These are phyloP conservation scores for Apiospora marii DNA, from an alignment of 2,329 filamentous ascomycete genomes.

Conservation along the genomic window DNA sequence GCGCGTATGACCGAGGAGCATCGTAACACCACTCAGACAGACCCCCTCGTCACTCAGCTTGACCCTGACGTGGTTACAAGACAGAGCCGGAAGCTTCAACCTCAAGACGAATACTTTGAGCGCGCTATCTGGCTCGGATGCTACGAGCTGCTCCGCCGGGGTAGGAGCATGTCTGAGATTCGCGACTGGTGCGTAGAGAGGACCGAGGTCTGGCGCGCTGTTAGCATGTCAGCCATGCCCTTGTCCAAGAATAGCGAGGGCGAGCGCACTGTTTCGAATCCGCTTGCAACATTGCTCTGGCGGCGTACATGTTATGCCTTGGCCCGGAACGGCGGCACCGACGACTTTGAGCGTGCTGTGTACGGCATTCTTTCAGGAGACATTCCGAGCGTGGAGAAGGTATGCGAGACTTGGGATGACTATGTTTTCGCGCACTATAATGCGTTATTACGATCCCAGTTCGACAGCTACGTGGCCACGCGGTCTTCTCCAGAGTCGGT, in stretches of 20 bases:
- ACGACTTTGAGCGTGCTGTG: slow-evolving; percentile 85
- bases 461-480: slow-evolving; percentile 73
- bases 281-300: slow-evolving; percentile 69
- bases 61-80: slow-evolving; percentile 90
- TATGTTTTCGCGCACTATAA: slow-evolving; percentile 89
- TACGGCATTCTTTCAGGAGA: slow-evolving; percentile 92
- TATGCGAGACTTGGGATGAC: slow-evolving; percentile 85
- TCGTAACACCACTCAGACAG: slow-evolving; percentile 64
- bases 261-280: slow-evolving; percentile 49
- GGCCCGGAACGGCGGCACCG: slow-evolving; percentile 72
- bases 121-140: slow-evolving; percentile 91
- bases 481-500: slow-evolving; percentile 62
- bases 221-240: slow-evolving; percentile 79
- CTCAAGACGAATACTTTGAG: slow-evolving; percentile 88
- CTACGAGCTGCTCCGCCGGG: slow-evolving; percentile 89
- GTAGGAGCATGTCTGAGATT: slow-evolving; percentile 76
- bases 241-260: slow-evolving; percentile 58
- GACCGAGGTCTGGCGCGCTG: slow-evolving; percentile 88
- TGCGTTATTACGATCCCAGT: slow-evolving; percentile 80
- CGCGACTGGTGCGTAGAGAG: slow-evolving; percentile 86
- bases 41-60: slow-evolving; percentile 81
- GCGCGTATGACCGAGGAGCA: slow-evolving; percentile 63
- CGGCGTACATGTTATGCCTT: slow-evolving; percentile 78
- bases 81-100: slow-evolving; percentile 78
- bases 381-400: slow-evolving; percentile 75